Evolutionary conservation across 192 early-diverging fungal species (phyloP).

Genomic region (Rhizophagus clarus): DNA sequence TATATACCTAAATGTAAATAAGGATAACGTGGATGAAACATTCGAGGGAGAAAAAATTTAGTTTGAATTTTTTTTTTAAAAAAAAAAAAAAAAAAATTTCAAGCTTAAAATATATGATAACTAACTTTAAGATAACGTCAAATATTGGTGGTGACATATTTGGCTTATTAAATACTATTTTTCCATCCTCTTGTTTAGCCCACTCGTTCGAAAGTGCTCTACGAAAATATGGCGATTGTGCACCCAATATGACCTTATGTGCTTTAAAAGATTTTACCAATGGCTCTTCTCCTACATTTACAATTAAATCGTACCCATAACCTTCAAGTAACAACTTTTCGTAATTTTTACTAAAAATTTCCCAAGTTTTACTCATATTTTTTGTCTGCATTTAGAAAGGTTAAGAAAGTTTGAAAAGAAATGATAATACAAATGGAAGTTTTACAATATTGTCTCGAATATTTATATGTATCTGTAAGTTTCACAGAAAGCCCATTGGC

Average conservation of each 20-base stretch:
- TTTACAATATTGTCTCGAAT: too few relatives aligned
- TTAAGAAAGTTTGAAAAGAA: background rate
- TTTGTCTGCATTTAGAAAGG: background rate
- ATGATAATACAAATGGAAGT: background rate
- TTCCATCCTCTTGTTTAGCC: background rate
- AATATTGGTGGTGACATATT: background rate
- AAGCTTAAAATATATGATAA: background rate
- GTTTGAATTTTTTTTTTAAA: too few relatives aligned
- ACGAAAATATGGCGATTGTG: background rate
- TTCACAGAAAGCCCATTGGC: too few relatives aligned
- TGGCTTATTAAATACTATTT: slow-evolving; percentile 6
- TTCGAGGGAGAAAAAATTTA: background rate
- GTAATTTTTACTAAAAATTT: background rate
- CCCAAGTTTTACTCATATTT: background rate
- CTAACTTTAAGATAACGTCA: slow-evolving; percentile 5
- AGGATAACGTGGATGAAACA: background rate
- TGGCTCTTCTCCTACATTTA: slow-evolving; percentile 1
- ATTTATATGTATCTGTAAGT: too few relatives aligned
- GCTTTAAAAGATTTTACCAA: background rate
- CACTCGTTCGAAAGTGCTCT: background rate
- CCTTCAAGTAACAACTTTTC: background rate
- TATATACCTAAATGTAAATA: slow-evolving; percentile 12
- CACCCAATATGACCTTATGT: background rate
- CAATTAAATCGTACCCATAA: background rate
- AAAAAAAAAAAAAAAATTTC: background rate